Evolutionary conservation across 768 basidiomycete genomes (phyloP).

Genomic region (Rhodotorula kratochvilovae): DNA sequence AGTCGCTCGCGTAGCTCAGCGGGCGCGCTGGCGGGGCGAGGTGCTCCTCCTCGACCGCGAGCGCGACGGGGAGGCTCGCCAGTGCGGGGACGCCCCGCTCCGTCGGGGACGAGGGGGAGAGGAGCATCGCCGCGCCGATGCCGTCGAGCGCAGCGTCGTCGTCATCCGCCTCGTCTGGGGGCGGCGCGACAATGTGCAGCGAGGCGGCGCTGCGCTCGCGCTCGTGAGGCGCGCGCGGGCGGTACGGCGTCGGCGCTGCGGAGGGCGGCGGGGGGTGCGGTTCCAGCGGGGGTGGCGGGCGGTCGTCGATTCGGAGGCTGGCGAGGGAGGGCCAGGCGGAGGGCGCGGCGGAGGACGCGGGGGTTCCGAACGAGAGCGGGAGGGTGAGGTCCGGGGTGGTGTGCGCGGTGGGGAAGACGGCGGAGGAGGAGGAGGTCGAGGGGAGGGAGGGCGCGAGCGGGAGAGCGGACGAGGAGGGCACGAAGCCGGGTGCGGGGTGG

Average conservation of each 20-base stretch:
- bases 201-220: not conserved
- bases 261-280: too few species aligned
- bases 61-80: not conserved
- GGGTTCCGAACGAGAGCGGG: too few species aligned
- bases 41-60: not conserved
- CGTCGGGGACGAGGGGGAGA: not conserved
- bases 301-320: not conserved
- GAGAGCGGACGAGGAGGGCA: not conserved
- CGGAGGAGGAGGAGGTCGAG: too few species aligned
- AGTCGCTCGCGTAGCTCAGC: not conserved
- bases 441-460: too few species aligned
- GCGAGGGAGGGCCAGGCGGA: not conserved
- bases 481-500: constrained; percentile 1
- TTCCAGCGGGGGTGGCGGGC: too few species aligned
- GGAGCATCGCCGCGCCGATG: constrained; percentile 8
- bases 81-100: not conserved
- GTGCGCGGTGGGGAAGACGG: too few species aligned
- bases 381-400: not conserved
- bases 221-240: not conserved
- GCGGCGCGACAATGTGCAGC: not conserved
- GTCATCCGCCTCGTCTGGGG: too few species aligned
- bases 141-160: not conserved
- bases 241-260: too few species aligned
- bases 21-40: not conserved
- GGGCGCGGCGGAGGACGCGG: too few species aligned